A percentile compares a stretch with the other conserved stretches of the same genome.
Conservation (phyloP, 805 yeast genomes). For the Ascoidea rubescens region DNA sequence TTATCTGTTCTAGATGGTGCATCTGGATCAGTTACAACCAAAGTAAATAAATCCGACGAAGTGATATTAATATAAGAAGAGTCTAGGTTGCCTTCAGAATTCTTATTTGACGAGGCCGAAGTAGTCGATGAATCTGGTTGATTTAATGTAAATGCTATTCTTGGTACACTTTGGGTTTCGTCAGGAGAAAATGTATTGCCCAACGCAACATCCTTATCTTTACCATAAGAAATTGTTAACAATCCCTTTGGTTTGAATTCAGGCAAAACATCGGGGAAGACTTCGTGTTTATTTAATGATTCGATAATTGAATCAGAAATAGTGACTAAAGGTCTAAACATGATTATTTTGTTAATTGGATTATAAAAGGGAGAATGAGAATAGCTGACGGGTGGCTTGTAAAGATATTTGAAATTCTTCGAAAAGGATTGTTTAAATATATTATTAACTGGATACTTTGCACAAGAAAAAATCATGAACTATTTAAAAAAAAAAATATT, state of each 20-base stretch:
- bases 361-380: too few species aligned
- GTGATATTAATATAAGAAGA: constrained; percentile 10
- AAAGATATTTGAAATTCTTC: too few species aligned
- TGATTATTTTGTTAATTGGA: background rate
- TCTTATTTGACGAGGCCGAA: constrained; percentile 5
- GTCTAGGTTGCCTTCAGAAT: constrained; percentile 7
- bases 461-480: too few species aligned
- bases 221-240: constrained; percentile 51
- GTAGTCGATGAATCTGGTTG: constrained; percentile 16
- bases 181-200: constrained; percentile 59
- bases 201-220: constrained; percentile 48
- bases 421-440: too few species aligned
- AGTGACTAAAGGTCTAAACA: constrained; percentile 9
- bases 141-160: constrained; percentile 49
- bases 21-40: constrained; percentile 85
- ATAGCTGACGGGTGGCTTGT: too few species aligned
- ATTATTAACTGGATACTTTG: too few species aligned
- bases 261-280: constrained; percentile 28
- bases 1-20: constrained; percentile 77
- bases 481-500: too few species aligned
- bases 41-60: constrained; percentile 43
- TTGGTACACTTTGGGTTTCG: constrained; percentile 58
- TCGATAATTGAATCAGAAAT: constrained; percentile 20
- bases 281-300: constrained; percentile 24
- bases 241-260: constrained; percentile 20